phyloP scores from a whole-genome alignment of 768 basidiomycete species.

The Daedaleopsis sinensis region DNA sequence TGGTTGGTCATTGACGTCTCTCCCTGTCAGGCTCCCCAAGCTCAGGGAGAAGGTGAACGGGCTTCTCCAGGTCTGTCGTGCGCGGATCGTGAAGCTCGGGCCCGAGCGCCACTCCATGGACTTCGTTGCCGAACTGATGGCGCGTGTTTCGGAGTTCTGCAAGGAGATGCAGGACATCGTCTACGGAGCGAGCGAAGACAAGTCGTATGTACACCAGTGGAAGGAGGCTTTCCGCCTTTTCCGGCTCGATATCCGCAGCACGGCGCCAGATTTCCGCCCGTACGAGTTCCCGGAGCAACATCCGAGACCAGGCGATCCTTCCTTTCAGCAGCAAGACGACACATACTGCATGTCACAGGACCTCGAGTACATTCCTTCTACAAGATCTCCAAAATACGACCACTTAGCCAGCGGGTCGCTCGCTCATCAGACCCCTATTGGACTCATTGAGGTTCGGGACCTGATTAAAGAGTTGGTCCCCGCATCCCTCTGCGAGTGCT shows the following conservation, averaged over 20 bases:
- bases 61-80: slow-evolving; percentile 39
- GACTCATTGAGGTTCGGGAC: slow-evolving; percentile 37
- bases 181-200: slow-evolving; percentile 36
- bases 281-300: slow-evolving; percentile 23
- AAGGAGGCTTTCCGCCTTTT: slow-evolving; percentile 37
- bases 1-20: not conserved
- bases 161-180: slow-evolving; percentile 37
- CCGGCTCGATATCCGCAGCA: slow-evolving; percentile 38
- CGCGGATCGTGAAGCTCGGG: slow-evolving; percentile 38
- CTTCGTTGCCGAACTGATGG: slow-evolving; percentile 48
- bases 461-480: slow-evolving; percentile 44
- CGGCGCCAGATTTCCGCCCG: slow-evolving; percentile 46
- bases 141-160: slow-evolving; percentile 49
- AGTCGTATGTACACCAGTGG: slow-evolving; percentile 40
- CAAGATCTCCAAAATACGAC: no score
- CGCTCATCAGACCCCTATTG: slow-evolving; percentile 20
- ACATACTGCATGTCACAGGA: not conserved
- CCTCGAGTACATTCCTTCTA: not conserved
- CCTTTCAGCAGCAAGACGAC: not conserved
- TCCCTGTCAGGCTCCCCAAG: slow-evolving; percentile 46
- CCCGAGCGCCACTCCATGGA: slow-evolving; percentile 43
- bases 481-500: slow-evolving; percentile 20
- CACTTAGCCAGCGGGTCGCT: no score
- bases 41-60: slow-evolving; percentile 43
- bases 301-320: not conserved